A percentile compares a stretch with the other conserved stretches of the same genome.
Conservation (phyloP, 2,329 filamentous ascomycete species). For the Penicillium aurantiogriseum region DNA sequence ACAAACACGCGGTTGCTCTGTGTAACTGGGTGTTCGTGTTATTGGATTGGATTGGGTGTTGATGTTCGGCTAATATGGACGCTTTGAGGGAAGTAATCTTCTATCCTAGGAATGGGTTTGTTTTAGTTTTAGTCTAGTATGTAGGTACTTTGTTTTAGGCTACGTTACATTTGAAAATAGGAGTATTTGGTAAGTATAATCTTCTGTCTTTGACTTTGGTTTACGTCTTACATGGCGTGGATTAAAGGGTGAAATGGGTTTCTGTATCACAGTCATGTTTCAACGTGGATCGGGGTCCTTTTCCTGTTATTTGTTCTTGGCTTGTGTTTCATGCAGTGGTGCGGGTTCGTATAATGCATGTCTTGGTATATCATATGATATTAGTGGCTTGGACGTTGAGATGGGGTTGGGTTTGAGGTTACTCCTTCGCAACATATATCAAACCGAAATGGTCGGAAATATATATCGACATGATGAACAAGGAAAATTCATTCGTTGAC, state of each 20-base stretch:
- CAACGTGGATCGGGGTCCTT: not conserved
- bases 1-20: constrained; percentile 3
- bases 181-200: not conserved
- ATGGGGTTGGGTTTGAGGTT: not conserved
- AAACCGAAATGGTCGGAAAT: not conserved
- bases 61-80: not conserved
- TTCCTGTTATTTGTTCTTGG: not conserved
- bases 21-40: not conserved
- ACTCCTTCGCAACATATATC: not conserved
- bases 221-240: not conserved
- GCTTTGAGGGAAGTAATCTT: not conserved
- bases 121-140: not conserved
- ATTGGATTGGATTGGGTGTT: not conserved
- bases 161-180: not conserved
- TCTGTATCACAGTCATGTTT: constrained; percentile 7
- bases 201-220: not conserved
- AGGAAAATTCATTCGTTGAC: not conserved
- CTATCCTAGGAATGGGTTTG: not conserved
- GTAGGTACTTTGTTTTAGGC: not conserved
- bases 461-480: not conserved
- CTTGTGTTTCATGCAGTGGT: constrained; percentile 1
- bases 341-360: not conserved
- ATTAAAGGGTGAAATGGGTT: not conserved
- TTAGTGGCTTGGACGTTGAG: not conserved
- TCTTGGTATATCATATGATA: not conserved